Evolutionary conservation across 345 rosid genomes (phyloP), one percentile per base, ranked within the genome.

Genomic region (Euphorbia peplus): DNA sequence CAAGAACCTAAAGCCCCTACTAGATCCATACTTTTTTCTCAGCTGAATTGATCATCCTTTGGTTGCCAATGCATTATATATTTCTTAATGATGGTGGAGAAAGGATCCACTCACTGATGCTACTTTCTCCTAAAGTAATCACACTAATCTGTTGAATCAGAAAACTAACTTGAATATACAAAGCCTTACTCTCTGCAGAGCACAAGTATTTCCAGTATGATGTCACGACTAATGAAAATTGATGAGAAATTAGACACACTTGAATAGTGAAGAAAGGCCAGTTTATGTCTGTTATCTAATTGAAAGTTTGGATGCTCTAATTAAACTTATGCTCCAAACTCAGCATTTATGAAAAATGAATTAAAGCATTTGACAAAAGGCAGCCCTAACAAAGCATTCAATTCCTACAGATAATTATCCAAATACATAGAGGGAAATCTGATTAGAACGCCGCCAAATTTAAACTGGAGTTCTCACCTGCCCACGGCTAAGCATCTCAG

Each of bases 401-500:
- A 14, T 10, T 25, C 29, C 59, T 37, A 56, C 32, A 26, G 3
- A 54, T 9, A 19, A 12, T 22, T n/a, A 60, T 39, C 26, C 24
- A 46, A 39, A 39, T 39, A 39, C 42, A 6, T 32, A 32, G n/a
- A 35, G 39, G 39, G 39, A 35, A 8, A 35, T 35, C 8, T 8
- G n/a, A n/a, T n/a, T n/a, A n/a, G n/a, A 35, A 35, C 39, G 26
- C 58, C 66, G 63, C 14, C 29, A 46, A 48, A 61, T 22, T 13
- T 61, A 28, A 25, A 53, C 19, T 46, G 15, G 59, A n/a, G 58
- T 50, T 47, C 48, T 79, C 69, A 91, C 99, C 97, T 95, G 97
- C 69, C 99, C 99, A 74, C 99, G 96, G 81, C 95, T 91, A 82
- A 95, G 97, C 99, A 95, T 95, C 71, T 95, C 99, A 16, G 93